These are phyloP conservation scores for Lepidium africanum DNA, from an alignment of 345 rosid species.

Conservation along the genomic window DNA sequence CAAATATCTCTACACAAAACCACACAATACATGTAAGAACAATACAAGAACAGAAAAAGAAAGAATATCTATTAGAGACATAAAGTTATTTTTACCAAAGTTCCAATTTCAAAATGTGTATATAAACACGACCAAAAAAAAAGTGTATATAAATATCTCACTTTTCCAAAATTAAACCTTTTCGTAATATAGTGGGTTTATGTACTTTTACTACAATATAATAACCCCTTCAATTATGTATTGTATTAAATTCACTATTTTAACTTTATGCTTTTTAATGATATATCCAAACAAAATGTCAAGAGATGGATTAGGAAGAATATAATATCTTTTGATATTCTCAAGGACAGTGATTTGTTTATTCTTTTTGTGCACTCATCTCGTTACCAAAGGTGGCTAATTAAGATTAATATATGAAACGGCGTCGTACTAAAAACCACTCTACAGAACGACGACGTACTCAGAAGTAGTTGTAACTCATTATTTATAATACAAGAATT, in stretches of 20 bases:
- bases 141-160: not conserved
- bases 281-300: not conserved
- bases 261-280: conserved; percentile 1
- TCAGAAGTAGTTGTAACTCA: not conserved
- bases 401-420: no score
- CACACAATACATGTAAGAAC: not conserved
- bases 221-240: not conserved
- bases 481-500: not conserved
- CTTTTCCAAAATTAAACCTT: conserved; percentile 9
- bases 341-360: conserved; percentile 2
- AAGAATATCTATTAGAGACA: not conserved
- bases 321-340: not conserved
- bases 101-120: not conserved
- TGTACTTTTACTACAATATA: not conserved
- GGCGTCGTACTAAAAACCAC: no score
- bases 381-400: no score
- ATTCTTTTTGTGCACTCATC: conserved; percentile 4
- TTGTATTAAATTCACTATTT: not conserved
- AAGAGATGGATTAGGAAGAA: not conserved
- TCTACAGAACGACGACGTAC: no score
- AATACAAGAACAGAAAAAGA: not conserved
- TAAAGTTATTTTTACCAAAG: conserved; percentile 18
- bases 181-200: not conserved
- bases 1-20: conserved; percentile 12
- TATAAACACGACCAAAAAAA: no score